Conservation (phyloP, 192 early-diverging fungal species). For the Irineochytrium annulatum region DNA sequence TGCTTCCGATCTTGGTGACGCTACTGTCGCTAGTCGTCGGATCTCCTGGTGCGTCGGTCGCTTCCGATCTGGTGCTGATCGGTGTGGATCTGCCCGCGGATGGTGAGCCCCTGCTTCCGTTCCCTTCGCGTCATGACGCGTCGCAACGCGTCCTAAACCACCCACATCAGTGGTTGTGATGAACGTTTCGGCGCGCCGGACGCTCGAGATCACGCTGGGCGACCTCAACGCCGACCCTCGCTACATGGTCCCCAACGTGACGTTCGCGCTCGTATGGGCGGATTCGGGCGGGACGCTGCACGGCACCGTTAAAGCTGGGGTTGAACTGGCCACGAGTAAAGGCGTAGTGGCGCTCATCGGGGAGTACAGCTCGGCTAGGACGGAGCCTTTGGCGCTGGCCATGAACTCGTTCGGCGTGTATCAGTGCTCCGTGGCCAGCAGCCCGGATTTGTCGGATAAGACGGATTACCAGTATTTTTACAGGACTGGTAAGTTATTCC, state of each 20-base stretch:
- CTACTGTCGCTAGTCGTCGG: no score
- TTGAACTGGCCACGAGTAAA: background rate
- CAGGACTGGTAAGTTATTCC: background rate
- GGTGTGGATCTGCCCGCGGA: no score
- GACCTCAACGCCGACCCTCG: constrained; percentile 4
- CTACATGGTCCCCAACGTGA: background rate
- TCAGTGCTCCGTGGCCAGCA: background rate
- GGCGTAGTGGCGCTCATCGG: background rate
- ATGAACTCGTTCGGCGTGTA: background rate
- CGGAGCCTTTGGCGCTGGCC: background rate
- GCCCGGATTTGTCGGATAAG: constrained; percentile 6
- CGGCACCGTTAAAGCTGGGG: background rate
- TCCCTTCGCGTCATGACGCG: no score
- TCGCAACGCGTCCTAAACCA: background rate
- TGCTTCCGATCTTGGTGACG: no score
- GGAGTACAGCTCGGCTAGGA: background rate
- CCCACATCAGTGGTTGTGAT: background rate
- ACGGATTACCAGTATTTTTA: background rate
- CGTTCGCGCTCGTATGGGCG: background rate
- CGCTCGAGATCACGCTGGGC: background rate
- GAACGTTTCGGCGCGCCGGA: background rate
- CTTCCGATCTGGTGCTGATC: no score
- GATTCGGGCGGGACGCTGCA: background rate
- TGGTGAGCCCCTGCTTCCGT: no score
- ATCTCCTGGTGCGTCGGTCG: no score